Evolutionary conservation across 2,329 filamentous ascomycete species (phyloP).

Genomic region (Dothiorella sarmentorum): DNA sequence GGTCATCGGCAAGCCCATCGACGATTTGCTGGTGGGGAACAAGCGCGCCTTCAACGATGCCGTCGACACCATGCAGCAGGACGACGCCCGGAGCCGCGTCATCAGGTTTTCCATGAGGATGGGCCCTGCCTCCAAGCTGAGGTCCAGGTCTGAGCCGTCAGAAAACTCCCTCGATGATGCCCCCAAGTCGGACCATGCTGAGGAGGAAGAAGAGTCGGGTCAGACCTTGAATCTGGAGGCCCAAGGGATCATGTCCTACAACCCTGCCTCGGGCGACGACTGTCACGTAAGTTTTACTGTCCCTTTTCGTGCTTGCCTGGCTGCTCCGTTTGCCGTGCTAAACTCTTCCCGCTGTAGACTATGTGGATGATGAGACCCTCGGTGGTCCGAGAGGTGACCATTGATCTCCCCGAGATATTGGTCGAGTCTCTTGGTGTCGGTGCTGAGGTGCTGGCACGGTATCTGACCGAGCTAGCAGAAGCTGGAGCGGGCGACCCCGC

Average conservation of each 20-base stretch:
- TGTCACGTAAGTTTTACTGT: constrained; percentile 69
- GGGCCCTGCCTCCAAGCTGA: constrained; percentile 35
- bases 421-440: constrained; percentile 93
- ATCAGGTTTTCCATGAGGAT: constrained; percentile 41
- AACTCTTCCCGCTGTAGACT: constrained; percentile 57
- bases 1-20: constrained; percentile 72
- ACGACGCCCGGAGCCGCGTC: constrained; percentile 84
- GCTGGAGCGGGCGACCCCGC: constrained; percentile 70
- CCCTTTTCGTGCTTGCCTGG: background rate
- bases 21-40: constrained; percentile 77
- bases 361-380: constrained; percentile 99
- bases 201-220: constrained; percentile 36
- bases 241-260: constrained; percentile 98
- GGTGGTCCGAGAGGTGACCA: constrained; percentile 86
- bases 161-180: constrained; percentile 30
- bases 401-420: constrained; percentile 83
- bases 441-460: constrained; percentile 89
- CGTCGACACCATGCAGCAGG: constrained; percentile 82
- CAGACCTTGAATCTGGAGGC: constrained; percentile 77
- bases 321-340: constrained; percentile 20
- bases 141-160: constrained; percentile 29
- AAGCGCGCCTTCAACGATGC: constrained; percentile 76
- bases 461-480: constrained; percentile 86
- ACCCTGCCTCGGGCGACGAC: constrained; percentile 77
- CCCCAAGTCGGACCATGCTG: constrained; percentile 24